Base-by-base conservation (phyloP, 805 yeast species). In the Zygosaccharomyces gambellarensis region DNA sequence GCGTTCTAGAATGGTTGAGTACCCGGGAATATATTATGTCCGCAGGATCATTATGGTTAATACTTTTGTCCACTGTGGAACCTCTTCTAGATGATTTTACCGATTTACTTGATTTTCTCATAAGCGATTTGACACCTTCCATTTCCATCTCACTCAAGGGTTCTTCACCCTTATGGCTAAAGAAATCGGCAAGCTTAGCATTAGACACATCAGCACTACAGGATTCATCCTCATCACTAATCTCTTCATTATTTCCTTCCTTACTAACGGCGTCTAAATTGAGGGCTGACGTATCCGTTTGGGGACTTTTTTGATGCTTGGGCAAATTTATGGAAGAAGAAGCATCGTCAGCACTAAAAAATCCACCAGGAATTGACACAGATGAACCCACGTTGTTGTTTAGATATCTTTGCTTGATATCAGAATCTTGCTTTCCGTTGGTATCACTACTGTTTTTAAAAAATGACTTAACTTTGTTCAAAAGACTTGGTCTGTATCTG, bases 61-160 rank as follows among this genome's bases (percentile, higher is more conserved):
- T 22, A 28, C 41, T 17, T 27, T 7, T 34, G 30, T 29, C 25
- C 23, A 36, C 32, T 4, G 38, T 36, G n/a, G 53, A 34, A 17
- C 29, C 32, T 12, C 47, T 41, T 12, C 47, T 43, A 7, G 49
- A 25, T 12, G 19, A 49, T 36, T 25, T 53, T 52, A 34, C 21
- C 10, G 43, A 44, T 19, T 19, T 42, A 21, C 39, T 53, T 17
- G 60, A 47, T 38, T 73, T 76, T 17, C 71, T 69, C 51, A 78
- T 71, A 14, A 87, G 66, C 5, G 90, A 78, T 52, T 83, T 63
- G 0, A 87, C 92, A n/a, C 95, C 95, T 65, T 85, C 92, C 59
- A 82, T 77, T 63, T 88, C 96, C 39, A 87, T 73, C 22, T 83
- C 88, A 11, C 82, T 73, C 52, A 88, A 71, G 4, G 92, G 89